Evolutionary conservation across 2,329 filamentous ascomycete species (phyloP), one percentile per base, ranked within the genome.

Genomic region (Akanthomyces lecanii): DNA sequence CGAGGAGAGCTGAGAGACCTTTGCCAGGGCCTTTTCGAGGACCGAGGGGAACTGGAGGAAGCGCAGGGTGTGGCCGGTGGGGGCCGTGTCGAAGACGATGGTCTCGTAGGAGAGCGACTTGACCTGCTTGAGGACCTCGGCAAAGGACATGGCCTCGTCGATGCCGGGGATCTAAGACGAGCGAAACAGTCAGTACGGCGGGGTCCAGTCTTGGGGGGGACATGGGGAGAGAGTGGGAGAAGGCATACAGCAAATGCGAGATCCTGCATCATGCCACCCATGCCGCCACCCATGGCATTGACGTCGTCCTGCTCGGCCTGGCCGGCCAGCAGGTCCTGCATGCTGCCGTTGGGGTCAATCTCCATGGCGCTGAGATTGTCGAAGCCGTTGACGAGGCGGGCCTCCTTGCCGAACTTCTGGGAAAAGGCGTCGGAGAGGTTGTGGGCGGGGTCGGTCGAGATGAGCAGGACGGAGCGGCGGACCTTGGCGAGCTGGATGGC

Each of bases 351-450:
- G 60, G 95, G 95, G 73, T 99, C 95, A 71, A 99, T 98, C 79
- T 99, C 95, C 95, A 99, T 99, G 66, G 95, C 95, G 74, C 91
- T 96, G 69, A 99, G 82, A 77, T 97, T 97, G 40, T 89, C 86
- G 73, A 96, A 97, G 69, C 95, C 95, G 70, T 97, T 89, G 67
- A 99, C 84, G 45, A 97, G 86, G 66, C 92, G 88, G 61, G 95
- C 95, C 78, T 99, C 95, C 82, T 99, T 99, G 81, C 95, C 95
- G 73, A 99, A 99, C 80, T 99, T 99, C 78, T 99, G 94, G 69
- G 91, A 92, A 78, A 99, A 99, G 65, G 95, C 95, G 80, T 99
- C 95, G 70, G 90, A 95, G 67, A 99, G 84, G 79, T 99, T 99
- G 84, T 99, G 95, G 59, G 95, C 95, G 60, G 95, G 95, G 77